phyloP scores from a whole-genome alignment of 768 basidiomycete species.

The Suillus alpinus region DNA sequence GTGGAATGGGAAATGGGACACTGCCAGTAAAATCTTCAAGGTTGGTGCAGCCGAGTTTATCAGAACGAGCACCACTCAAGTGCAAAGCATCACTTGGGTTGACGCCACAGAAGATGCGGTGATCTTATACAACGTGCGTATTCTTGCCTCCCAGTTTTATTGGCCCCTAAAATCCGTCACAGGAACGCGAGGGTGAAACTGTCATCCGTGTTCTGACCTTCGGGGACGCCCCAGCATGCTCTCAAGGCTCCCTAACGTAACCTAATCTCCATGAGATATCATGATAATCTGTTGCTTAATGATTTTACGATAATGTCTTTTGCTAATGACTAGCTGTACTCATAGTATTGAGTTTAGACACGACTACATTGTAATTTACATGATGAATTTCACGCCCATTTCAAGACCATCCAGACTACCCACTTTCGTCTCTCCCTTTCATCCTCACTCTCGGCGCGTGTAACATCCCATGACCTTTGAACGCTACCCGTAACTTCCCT shows the following conservation, averaged over 20 bases:
- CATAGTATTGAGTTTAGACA: background rate
- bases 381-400: conserved; percentile 35
- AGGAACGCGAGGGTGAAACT: conserved; percentile 34
- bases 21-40: conserved; percentile 29
- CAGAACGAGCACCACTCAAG: conserved; percentile 40
- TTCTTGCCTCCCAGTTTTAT: background rate
- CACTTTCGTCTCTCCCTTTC: conserved; percentile 68
- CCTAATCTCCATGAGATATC: background rate
- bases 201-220: conserved; percentile 31
- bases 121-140: conserved; percentile 51
- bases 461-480: conserved; percentile 50
- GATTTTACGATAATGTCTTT: background rate
- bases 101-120: conserved; percentile 61
- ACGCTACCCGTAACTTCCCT: conserved; percentile 40
- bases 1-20: conserved; percentile 23
- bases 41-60: conserved; percentile 25
- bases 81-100: conserved; percentile 47
- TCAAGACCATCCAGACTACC: conserved; percentile 66
- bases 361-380: background rate
- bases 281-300: background rate
- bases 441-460: conserved; percentile 51
- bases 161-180: conserved; percentile 4
- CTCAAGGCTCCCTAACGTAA: background rate
- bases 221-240: conserved; percentile 10
- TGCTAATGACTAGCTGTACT: background rate